Base-by-base conservation (phyloP, 2,329 filamentous ascomycete species). In the Fusarium pilosicola region DNA sequence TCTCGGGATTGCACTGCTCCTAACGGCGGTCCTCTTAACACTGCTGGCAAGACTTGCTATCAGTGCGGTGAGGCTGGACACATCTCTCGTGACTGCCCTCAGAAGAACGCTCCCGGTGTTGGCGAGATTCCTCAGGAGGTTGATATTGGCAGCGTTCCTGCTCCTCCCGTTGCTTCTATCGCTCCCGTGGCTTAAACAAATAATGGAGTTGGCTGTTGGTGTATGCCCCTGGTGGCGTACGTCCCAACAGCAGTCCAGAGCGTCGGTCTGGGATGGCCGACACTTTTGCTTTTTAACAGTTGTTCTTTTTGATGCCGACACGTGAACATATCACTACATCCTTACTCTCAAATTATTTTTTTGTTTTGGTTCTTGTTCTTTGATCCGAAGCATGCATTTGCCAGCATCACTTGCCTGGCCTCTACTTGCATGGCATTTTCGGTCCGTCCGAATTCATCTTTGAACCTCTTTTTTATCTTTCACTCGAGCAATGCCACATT, bases 41-140 rank as follows among this genome's bases (percentile, higher is more conserved):
- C 94, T 74, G 94, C 94, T 73, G 96, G 96, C 81, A 99, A 98
- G 91, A 97, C 95, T 74, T 99, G 96, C 90, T 99, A 99, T 88
- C 93, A 95, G 84, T 99, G 96, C 82, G 94, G 96, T 76, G 94
- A 98, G 86, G 91, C 95, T 66, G 96, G 96, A 60, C 96, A 98
- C 85, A 98, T 98, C 84, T 97, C 94, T 67, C 93, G 96, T 73
- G 96, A 98, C 79, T 98, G 96, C 88, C 93, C 95, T 67, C 84
- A 95, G 90, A 91, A 92, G 90, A 84, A 81, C 77, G 82, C 84
- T 74, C 85, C 84, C 14, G 70, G 68, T 14, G 67, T 70, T 77
- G 86, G 85, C 77, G 88, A 90, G 74, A 84, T 88, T 62, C 80
- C 79, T 49, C 46, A 69, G 42, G 85, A 87, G 68, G 83, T 85